These are phyloP conservation scores for Fagus sylvatica DNA, from an alignment of 306 rosid species.

Conservation along the genomic window DNA sequence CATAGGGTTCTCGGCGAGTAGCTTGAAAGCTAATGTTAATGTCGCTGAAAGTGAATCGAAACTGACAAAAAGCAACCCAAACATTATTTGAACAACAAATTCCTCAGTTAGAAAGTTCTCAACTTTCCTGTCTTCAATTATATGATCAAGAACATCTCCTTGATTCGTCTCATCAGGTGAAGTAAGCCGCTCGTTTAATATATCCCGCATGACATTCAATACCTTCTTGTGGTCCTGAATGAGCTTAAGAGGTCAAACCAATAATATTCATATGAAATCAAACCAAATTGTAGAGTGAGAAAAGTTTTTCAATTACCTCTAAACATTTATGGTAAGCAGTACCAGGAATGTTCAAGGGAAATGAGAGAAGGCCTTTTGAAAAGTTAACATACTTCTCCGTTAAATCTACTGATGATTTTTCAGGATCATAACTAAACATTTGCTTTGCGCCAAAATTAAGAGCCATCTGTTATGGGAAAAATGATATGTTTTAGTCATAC, in stretches of 20 bases:
- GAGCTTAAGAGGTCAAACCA: no score
- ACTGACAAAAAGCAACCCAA: no score
- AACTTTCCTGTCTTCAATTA: no score
- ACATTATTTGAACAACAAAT: no score
- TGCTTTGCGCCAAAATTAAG: background rate
- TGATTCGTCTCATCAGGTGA: background rate
- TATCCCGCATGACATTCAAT: background rate
- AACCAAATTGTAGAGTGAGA: no score
- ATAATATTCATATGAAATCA: no score
- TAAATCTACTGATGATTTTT: no score
- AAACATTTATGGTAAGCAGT: constrained; percentile 7
- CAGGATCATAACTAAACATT: background rate
- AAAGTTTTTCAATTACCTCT: background rate
- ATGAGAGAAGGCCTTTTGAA: background rate
- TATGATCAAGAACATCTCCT: no score
- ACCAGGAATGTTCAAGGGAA: constrained; percentile 7
- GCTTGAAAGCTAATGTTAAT: constrained; percentile 5
- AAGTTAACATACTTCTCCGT: no score
- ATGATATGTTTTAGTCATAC: no score
- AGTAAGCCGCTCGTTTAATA: background rate
- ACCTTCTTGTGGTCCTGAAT: background rate
- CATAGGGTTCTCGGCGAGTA: background rate
- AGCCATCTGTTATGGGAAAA: no score
- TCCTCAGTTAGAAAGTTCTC: no score
- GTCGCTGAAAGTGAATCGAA: background rate